Base-by-base conservation (phyloP, 257 asterid species). In the Nicotiana otophora region DNA sequence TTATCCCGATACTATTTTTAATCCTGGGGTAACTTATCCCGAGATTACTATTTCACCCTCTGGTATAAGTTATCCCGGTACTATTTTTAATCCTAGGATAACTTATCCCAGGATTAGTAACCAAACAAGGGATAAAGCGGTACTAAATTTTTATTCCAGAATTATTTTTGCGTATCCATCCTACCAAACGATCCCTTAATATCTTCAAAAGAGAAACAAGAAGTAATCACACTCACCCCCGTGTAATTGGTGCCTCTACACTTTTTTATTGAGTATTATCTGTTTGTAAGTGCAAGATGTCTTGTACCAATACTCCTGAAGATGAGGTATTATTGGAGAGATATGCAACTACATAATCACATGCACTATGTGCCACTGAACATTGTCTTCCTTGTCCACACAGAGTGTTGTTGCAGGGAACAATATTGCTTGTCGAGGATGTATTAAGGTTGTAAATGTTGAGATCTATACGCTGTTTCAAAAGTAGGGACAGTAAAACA, bases 271-370 rank as follows among this genome's bases (percentile, higher is more conserved):
- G 94, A 74, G n/a, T 83, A 39, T 83, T 83, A 64, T 91, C 90
- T 1, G 94, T 87, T 39, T 90, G 91, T 86, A 96, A 83, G 85
- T 90, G 94, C 86, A 96, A 86, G 84, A 92, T 85, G 83, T 96
- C 99, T 39, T 96, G 96, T 9, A 96, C 97, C 86, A 96, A 87
- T 78, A 96, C 86, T 87, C 99, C 99, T 1, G 92, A 77, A 23
- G 93, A 86, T 2, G 99, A 96, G 42, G 99, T 96, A 83, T 91
- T 89, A 84, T 88, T 86, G 14, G 99, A 94, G 68, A 93, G 96
- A 89, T 96, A 96, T 14, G 74, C 85, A 84, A 89, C 93, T 87
- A 89, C 87, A 86, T 96, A 96, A 67, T 92, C 94, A 88, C 99
- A 96, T 64, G 98, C 96, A 11, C 91, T 89, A 4, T 60, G 89